Evolutionary conservation across 805 yeast species (phyloP).

Genomic region (Teunomyces cretensis): DNA sequence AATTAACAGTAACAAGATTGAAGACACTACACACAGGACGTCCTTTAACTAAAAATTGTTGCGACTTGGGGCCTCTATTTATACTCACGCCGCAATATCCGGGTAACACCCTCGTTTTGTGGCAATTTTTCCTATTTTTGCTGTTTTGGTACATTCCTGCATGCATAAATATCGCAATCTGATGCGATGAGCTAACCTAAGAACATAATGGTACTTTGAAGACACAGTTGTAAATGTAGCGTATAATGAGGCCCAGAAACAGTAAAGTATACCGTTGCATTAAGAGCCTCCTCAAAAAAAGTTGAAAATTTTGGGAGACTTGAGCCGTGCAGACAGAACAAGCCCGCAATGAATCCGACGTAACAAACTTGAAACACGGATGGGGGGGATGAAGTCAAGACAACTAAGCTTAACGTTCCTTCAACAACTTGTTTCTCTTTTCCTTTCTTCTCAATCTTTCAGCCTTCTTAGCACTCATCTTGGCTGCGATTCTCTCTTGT

Average conservation of each 20-base stretch:
- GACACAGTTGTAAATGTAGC: no score
- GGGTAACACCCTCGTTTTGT: conserved; percentile 17
- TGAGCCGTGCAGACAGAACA: not conserved
- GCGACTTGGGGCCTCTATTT: conserved; percentile 21
- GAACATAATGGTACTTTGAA: no score
- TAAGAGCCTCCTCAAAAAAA: no score
- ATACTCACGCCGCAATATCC: conserved; percentile 20
- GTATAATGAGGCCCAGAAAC: not conserved
- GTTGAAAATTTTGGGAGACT: not conserved
- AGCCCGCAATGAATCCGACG: not conserved
- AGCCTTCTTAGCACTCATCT: conserved; percentile 89
- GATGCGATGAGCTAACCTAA: not conserved
- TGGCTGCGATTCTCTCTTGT: conserved; percentile 74
- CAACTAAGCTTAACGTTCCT: conserved; percentile 61
- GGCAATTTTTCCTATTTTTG: not conserved
- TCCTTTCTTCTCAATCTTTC: conserved; percentile 89
- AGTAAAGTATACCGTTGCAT: not conserved
- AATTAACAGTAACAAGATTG: not conserved
- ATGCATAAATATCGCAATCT: not conserved
- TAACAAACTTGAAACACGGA: not conserved
- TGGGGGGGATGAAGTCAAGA: not conserved
- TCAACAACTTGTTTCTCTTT: conserved; percentile 90
- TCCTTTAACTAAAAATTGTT: not conserved
- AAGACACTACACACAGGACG: conserved; percentile 4
- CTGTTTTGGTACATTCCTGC: conserved; percentile 1